Conservation (phyloP, 371 early-diverging fungal genomes). For the Mortierella sp. region DNA sequence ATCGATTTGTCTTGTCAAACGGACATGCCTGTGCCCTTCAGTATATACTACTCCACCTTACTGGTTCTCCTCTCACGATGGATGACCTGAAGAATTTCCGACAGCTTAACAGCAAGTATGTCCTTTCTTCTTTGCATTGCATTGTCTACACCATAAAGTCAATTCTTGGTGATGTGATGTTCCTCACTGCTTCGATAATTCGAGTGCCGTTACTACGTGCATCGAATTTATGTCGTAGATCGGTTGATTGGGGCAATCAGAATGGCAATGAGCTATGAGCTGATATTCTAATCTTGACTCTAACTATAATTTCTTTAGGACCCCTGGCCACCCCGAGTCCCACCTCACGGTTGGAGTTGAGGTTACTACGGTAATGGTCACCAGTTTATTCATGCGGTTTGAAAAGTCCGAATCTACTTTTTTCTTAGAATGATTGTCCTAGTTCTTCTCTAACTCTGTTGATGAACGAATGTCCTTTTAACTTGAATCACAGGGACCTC, state of each 20-base stretch:
- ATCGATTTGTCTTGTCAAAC: conserved; percentile 99
- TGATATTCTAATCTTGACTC: conserved; percentile 1
- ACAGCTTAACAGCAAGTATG: conserved; percentile 84
- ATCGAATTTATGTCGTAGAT: neutral
- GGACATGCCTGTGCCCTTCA: conserved; percentile 98
- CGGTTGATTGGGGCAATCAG: too few relatives aligned
- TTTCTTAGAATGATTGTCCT: too few relatives aligned
- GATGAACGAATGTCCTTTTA: too few relatives aligned
- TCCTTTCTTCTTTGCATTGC: neutral
- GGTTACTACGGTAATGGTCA: conserved; percentile 80
- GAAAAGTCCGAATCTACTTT: too few relatives aligned
- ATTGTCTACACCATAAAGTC: neutral
- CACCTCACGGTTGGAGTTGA: conserved; percentile 92
- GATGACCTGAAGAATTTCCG: conserved; percentile 97
- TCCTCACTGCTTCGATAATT: neutral
- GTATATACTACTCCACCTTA: conserved; percentile 92
- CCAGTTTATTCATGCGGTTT: too few relatives aligned
- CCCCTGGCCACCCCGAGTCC: conserved; percentile 97
- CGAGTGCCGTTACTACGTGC: neutral
- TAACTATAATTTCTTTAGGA: conserved; percentile 60
- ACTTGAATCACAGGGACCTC: conserved; percentile 77
- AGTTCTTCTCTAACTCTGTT: too few relatives aligned
- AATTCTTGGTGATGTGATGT: neutral
- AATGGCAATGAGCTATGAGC: neutral
- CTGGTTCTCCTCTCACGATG: conserved; percentile 89